These are phyloP conservation scores for Malus hybrid DNA, from an alignment of 331 rosid species.

Conservation along the genomic window DNA sequence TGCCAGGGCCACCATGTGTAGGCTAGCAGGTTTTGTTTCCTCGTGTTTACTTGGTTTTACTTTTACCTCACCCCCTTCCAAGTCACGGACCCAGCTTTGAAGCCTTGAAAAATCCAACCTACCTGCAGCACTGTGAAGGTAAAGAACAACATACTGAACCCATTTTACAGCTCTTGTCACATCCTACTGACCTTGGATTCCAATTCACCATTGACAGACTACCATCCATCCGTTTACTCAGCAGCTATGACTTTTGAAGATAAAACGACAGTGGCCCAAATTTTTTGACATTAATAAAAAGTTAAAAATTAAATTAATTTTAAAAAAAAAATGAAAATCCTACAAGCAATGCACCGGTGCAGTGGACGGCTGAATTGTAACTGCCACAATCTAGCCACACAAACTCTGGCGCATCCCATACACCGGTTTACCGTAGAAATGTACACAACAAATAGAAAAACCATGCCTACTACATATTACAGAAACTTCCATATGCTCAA, in stretches of 20 bases:
- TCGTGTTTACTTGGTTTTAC: neutral
- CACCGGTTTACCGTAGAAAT: neutral
- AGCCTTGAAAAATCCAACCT: neutral
- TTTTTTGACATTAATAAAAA: neutral
- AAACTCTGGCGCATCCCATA: neutral
- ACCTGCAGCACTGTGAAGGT: neutral
- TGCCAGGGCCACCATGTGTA: neutral
- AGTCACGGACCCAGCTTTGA: slow-evolving; percentile 12
- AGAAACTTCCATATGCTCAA: slow-evolving; percentile 21
- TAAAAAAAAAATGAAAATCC: neutral
- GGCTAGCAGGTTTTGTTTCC: neutral
- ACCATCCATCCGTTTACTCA: slow-evolving; percentile 5
- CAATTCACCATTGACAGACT: slow-evolving; percentile 27
- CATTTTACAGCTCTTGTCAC: slow-evolving; percentile 31
- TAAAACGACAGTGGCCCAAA: too few species aligned
- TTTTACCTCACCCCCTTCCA: neutral
- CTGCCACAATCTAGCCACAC: neutral
- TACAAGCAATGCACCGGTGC: neutral
- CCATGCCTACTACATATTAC: slow-evolving; percentile 7
- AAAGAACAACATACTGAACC: slow-evolving; percentile 17
- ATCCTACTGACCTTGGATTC: slow-evolving; percentile 48
- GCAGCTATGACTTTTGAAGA: slow-evolving; percentile 7
- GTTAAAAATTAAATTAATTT: neutral
- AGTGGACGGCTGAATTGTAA: neutral
- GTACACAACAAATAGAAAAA: neutral